These are phyloP conservation scores for Quambalaria eucalypti DNA, from an alignment of 1,284 basidiomycete genomes.

Conservation along the genomic window DNA sequence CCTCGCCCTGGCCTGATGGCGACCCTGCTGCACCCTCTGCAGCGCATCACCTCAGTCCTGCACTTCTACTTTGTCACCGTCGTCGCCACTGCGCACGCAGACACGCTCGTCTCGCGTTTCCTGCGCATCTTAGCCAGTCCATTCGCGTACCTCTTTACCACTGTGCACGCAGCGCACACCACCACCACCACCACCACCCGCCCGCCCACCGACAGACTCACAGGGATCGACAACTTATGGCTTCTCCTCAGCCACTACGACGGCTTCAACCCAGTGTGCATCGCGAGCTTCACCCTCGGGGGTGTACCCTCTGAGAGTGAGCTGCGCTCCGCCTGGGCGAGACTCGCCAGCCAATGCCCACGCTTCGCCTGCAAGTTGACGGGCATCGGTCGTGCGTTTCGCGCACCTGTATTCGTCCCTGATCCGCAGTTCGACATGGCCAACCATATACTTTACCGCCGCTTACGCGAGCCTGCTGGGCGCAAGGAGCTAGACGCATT, in stretches of 20 bases:
- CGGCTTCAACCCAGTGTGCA: conserved; percentile 42
- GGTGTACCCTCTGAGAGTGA: conserved; percentile 13
- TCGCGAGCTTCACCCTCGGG: conserved; percentile 32
- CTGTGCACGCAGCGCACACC: no score
- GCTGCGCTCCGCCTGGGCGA: conserved; percentile 14
- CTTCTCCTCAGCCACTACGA: conserved; percentile 19
- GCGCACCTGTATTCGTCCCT: conserved; percentile 26
- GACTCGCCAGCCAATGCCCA: conserved; percentile 29
- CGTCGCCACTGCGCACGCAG: no score
- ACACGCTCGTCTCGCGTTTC: no score
- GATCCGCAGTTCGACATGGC: conserved; percentile 17
- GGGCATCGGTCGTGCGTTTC: conserved; percentile 25
- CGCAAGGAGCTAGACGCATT: conserved; percentile 30
- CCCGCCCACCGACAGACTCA: no score
- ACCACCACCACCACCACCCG: no score
- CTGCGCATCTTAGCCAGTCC: no score
- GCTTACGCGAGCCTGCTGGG: conserved; percentile 20
- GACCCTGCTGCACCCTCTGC: no score
- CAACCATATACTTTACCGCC: conserved; percentile 6
- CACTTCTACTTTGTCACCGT: no score
- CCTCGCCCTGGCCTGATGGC: no score
- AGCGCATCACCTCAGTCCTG: no score
- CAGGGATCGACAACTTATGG: conserved; percentile 32
- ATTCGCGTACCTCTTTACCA: no score
- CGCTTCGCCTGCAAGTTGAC: conserved; percentile 33